Conservation (phyloP, 176 grass and related monocot species). For the Chloris gayana region DNA sequence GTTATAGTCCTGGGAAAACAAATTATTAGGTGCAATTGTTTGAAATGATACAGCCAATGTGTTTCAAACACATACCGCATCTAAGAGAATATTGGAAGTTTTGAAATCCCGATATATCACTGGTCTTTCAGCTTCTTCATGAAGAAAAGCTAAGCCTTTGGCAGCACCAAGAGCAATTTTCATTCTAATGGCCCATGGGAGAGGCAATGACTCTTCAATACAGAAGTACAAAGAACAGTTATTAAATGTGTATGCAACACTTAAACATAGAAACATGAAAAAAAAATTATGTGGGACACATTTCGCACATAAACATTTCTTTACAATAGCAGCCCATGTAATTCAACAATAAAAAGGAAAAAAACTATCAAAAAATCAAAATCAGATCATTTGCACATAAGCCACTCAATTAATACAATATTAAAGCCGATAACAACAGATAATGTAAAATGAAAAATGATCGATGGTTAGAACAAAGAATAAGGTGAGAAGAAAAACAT, state of each 20-base stretch:
- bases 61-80: constrained; percentile 60
- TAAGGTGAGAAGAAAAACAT: constrained; percentile 9
- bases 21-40: constrained; percentile 37
- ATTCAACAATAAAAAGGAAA: background rate
- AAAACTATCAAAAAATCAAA: background rate
- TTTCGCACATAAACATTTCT: constrained; percentile 15
- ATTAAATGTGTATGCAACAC: constrained; percentile 8
- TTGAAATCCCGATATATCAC: constrained; percentile 99
- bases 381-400: background rate
- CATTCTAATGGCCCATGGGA: constrained; percentile 94
- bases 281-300: constrained; percentile 5
- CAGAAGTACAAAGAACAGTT: constrained; percentile 28
- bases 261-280: constrained; percentile 27
- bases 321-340: constrained; percentile 28
- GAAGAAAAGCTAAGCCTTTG: constrained; percentile 93
- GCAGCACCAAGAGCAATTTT: constrained; percentile 99
- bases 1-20: constrained; percentile 80
- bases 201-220: constrained; percentile 75
- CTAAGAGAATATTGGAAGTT: constrained; percentile 96
- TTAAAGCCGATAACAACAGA: background rate
- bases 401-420: constrained; percentile 11
- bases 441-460: constrained; percentile 5
- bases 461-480: constrained; percentile 12
- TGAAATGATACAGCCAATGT: constrained; percentile 17
- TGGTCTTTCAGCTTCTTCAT: constrained; percentile 99